Base-by-base conservation (phyloP, 768 basidiomycete species). In the Boletus subparvulus region DNA sequence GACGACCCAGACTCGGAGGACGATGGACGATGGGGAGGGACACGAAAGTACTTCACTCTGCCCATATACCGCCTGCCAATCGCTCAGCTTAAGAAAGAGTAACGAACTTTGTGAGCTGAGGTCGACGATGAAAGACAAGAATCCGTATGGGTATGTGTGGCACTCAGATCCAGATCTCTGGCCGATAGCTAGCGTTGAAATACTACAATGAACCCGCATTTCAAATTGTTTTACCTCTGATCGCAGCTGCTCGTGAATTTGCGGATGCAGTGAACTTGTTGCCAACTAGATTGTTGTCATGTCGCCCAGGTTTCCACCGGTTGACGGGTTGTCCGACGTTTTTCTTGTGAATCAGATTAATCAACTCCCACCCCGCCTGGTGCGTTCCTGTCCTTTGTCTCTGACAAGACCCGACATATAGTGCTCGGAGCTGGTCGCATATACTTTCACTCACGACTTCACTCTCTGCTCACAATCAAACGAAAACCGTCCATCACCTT, bases 51-150 rank as follows among this genome's bases (percentile, higher is more conserved):
- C 66, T 94, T 93, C 64, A 81, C 79, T 30, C 69, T 91, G 66
- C 87, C 90, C 44, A 74, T 86, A 52, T 96, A 94, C 72, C 78
- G 85, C 43, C 71, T 90, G 35, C 89, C 89, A 1, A 65, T 89
- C 19, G 81, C 68, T 17, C 68, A 63, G 37, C 68, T 74, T 60
- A 66, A 60, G 57, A 61, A 50, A 50, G 56, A 56, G 56, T 62
- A 32, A 51, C 8, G 50, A 47, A 37, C 13, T 42, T 40, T 26
- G 19, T 50, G 26, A 35, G 47, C 10, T 24, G 33, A 56, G 21
- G 21, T 21, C 21, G 21, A 21, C 21, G 21, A 21, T 21, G 39
- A 21, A 30, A 19, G 6, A 39, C 21, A n/a, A 16, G n/a, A 44
- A 28, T 14, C 17, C 2, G 24, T 26, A 16, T 33, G 26, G 26